Evolutionary conservation across 1,284 basidiomycete species (phyloP).

Genomic region (Fomitopsis palustris): DNA sequence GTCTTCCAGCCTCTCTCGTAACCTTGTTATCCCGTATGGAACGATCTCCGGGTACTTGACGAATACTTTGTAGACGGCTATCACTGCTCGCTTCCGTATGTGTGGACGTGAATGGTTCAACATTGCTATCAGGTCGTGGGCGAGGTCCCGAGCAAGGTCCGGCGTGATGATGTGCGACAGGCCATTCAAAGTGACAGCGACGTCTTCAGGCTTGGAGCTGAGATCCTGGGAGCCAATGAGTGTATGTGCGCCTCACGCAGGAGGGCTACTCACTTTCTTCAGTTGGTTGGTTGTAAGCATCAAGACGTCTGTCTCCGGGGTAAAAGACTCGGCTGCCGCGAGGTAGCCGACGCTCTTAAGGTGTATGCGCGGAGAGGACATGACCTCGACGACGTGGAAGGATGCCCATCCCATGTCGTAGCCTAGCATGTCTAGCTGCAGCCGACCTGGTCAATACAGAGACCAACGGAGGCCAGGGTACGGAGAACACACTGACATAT

Average conservation of each 20-base stretch:
- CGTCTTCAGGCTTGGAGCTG: conserved; percentile 71
- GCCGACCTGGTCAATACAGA: neutral
- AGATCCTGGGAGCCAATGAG: conserved; percentile 61
- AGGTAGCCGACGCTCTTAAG: conserved; percentile 96
- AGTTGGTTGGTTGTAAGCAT: conserved; percentile 97
- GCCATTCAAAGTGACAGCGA: conserved; percentile 83
- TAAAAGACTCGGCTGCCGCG: conserved; percentile 90
- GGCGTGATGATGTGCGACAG: conserved; percentile 87
- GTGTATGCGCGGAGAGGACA: conserved; percentile 91
- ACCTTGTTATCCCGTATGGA: conserved; percentile 59
- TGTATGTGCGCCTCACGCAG: neutral
- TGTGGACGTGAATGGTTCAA: conserved; percentile 88
- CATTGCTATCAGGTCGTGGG: conserved; percentile 84
- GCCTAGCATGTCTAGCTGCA: conserved; percentile 88
- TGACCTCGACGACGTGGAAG: conserved; percentile 96
- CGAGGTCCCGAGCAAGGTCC: conserved; percentile 86
- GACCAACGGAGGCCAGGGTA: neutral
- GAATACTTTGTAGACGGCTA: conserved; percentile 78
- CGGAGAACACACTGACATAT: conserved; percentile 65
- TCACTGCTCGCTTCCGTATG: conserved; percentile 87
- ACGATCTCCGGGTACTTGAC: conserved; percentile 78
- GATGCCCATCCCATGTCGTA: conserved; percentile 90
- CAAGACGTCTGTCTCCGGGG: conserved; percentile 92
- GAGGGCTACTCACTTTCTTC: conserved; percentile 78
- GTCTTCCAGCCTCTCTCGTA: conserved; percentile 88